These are phyloP conservation scores for Pisolithus sp. DNA, from an alignment of 768 basidiomycete genomes.

Conservation along the genomic window DNA sequence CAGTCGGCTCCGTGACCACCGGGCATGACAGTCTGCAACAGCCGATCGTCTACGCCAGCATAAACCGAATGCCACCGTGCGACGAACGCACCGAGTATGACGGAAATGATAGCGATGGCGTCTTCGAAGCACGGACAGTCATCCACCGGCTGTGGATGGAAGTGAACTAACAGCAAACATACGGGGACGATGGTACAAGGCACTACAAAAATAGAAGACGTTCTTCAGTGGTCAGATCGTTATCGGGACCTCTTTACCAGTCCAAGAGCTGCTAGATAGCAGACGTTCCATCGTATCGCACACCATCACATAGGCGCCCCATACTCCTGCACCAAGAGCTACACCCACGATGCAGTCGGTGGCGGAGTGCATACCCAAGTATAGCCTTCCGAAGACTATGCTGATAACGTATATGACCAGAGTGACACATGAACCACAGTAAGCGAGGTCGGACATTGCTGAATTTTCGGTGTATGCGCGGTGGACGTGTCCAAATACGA, in stretches of 20 bases:
- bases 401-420: conserved; percentile 57
- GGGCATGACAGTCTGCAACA: conserved; percentile 42
- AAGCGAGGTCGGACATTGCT: conserved; percentile 42
- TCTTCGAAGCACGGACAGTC: conserved; percentile 99
- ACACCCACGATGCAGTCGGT: conserved; percentile 64
- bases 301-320: conserved; percentile 38
- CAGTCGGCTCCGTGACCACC: conserved; percentile 43
- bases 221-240: conserved; percentile 3
- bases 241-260: conserved; percentile 20
- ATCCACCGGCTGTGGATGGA: conserved; percentile 91
- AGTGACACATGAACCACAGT: conserved; percentile 34
- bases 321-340: conserved; percentile 59
- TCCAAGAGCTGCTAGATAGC: conserved; percentile 33
- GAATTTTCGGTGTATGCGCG: conserved; percentile 34
- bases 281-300: conserved; percentile 38
- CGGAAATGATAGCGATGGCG: conserved; percentile 87
- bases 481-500: conserved; percentile 57
- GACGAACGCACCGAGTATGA: conserved; percentile 66
- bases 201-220: conserved; percentile 29
- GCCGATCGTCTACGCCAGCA: conserved; percentile 32
- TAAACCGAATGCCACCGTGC: conserved; percentile 57
- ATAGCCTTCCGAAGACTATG: conserved; percentile 75
- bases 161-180: conserved; percentile 72
- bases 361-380: conserved; percentile 87
- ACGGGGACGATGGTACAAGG: conserved; percentile 55